phyloP scores from a whole-genome alignment of 176 grass and related monocot species.

The Phyllostachys edulis region DNA sequence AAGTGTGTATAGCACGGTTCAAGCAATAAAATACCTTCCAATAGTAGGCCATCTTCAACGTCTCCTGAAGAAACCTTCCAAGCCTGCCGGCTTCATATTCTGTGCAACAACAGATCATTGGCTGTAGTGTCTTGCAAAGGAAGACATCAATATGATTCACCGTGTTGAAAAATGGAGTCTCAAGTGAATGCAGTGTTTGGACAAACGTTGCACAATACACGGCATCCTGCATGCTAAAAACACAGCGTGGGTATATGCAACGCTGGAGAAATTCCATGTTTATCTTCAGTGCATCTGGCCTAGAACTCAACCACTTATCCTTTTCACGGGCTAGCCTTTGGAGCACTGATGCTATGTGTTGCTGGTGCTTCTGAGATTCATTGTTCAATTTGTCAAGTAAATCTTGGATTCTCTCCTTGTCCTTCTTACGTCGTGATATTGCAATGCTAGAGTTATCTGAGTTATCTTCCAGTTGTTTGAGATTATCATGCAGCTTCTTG shows the following conservation, averaged over 20 bases:
- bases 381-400: conserved; percentile 78
- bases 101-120: conserved; percentile 98
- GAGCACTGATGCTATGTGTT: conserved; percentile 72
- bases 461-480: conserved; percentile 93
- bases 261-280: conserved; percentile 97
- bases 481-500: conserved; percentile 78
- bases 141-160: conserved; percentile 92
- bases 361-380: conserved; percentile 86
- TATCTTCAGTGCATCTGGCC: conserved; percentile 86
- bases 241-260: conserved; percentile 87
- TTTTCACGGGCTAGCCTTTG: conserved; percentile 83
- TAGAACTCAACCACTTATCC: conserved; percentile 87
- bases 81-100: conserved; percentile 95
- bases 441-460: conserved; percentile 94
- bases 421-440: conserved; percentile 95
- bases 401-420: conserved; percentile 98
- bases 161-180: conserved; percentile 89
- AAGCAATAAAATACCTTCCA: conserved; percentile 80
- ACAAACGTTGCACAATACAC: conserved; percentile 97
- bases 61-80: conserved; percentile 94
- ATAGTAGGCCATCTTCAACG: conserved; percentile 90
- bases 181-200: conserved; percentile 79
- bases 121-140: conserved; percentile 92
- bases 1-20: conserved; percentile 2
- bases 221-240: conserved; percentile 88